Evolutionary conservation across 78 protist genomes (phyloP), one percentile per base, ranked within the genome.

Genomic region (Salpingoeca rosetta): DNA sequence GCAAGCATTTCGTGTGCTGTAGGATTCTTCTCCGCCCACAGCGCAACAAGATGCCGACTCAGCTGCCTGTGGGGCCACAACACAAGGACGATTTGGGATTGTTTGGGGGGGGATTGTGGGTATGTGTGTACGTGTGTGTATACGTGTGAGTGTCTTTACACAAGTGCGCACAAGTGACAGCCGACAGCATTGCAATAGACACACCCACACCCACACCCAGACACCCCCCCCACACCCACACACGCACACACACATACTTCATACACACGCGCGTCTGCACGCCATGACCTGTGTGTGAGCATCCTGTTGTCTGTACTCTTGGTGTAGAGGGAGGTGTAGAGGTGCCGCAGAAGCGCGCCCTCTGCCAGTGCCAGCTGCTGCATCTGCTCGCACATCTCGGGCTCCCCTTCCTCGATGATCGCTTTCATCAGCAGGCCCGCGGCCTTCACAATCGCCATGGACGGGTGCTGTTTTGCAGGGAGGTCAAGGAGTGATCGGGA

Each of bases 361-460:
- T 92, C 97, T 37, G 88, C 56, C 75, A 94, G 91, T 7, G 97
- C 90, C 7, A 86, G 44, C 25, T 76, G n/a, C 83, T 91, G 91
- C 75, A 91, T 80, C n/a, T 27, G 35, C 10, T 0, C 3, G 27
- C 56, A 3, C 37, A 80, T 31, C 36, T 36, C 78, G 36, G 39
- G 75, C 35, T 0, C 45, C 51, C 94, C 93, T 65, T 94, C 97
- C 83, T 94, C 91, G 41, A 92, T 87, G 11, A 92, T 88, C 31
- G 91, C 90, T 1, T 42, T 24, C 94, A 92, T 92, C 44, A 94
- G 38, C 91, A 90, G 89, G 76, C 97, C 97, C 10, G 94, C 93
- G 39, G 87, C 89, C 85, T 86, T 87, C 43, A 90, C 90, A 36
- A 94, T 83, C 17, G 94, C 88, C 81, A 88, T 79, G 72, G 95